Evolutionary conservation across 169 alveolate genomes (phyloP).

Genomic region (Sarcocystis neurona): DNA sequence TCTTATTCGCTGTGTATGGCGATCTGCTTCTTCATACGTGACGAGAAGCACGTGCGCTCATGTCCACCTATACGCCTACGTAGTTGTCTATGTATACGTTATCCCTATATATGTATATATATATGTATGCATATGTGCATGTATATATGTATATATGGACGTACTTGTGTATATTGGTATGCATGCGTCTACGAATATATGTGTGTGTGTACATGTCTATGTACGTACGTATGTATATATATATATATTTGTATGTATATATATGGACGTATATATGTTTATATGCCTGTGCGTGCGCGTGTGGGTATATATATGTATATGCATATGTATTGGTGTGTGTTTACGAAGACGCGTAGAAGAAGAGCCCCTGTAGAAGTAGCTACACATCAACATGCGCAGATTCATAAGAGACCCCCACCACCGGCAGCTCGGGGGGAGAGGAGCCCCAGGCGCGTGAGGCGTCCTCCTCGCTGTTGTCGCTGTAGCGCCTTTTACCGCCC

Average conservation of each 20-base stretch:
- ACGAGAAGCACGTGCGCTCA: too few species aligned
- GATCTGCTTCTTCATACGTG: too few species aligned
- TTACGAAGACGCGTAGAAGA: not conserved
- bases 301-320: not conserved
- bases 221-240: not conserved
- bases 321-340: not conserved
- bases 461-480: too few species aligned
- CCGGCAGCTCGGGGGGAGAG: not conserved
- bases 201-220: not conserved
- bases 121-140: not conserved
- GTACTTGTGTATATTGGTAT: too few species aligned
- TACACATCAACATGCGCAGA: too few species aligned
- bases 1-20: too few species aligned
- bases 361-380: not conserved
- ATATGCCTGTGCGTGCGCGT: too few species aligned
- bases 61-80: too few species aligned
- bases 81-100: too few species aligned
- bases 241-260: too few species aligned
- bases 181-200: not conserved
- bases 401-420: not conserved
- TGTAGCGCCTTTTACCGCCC: too few species aligned
- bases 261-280: not conserved
- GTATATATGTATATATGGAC: not conserved
- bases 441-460: too few species aligned
- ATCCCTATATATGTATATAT: not conserved